These are phyloP conservation scores for Mortierella sp. DNA, from an alignment of 371 early-diverging fungal species.

Conservation along the genomic window DNA sequence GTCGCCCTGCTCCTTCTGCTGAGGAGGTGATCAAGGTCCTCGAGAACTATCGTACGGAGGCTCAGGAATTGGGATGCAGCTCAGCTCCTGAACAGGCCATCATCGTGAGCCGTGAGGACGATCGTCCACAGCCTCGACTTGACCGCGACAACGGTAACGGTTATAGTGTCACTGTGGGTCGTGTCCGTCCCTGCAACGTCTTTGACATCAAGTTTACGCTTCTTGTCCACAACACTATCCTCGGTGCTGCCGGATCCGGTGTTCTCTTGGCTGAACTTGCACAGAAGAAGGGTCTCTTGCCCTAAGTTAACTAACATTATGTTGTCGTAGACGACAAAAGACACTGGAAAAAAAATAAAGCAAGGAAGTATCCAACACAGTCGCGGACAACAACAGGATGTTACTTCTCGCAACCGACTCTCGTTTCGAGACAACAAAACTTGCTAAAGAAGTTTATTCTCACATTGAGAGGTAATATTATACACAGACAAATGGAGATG, in stretches of 20 bases:
- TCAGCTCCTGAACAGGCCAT: conserved; percentile 88
- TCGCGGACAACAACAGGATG: too few species aligned
- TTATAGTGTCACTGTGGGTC: conserved; percentile 90
- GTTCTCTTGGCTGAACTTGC: conserved; percentile 97
- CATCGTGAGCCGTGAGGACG: conserved; percentile 73
- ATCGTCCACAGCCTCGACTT: conserved; percentile 95
- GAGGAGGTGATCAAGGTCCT: conserved; percentile 79
- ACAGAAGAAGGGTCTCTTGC: conserved; percentile 78
- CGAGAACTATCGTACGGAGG: conserved; percentile 78
- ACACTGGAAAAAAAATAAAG: too few species aligned
- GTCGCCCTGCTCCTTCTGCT: conserved; percentile 69
- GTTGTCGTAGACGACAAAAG: too few species aligned
- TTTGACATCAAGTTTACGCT: conserved; percentile 92
- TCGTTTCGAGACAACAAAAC: too few species aligned
- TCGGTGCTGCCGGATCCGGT: conserved; percentile 96
- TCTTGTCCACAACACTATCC: conserved; percentile 94
- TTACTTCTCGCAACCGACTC: too few species aligned
- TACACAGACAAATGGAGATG: too few species aligned
- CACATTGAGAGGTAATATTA: too few species aligned
- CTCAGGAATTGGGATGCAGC: conserved; percentile 76
- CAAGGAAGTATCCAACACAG: too few species aligned
- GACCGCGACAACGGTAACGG: conserved; percentile 89
- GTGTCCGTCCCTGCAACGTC: conserved; percentile 85
- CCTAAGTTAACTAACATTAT: neutral
- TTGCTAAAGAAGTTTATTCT: too few species aligned